phyloP scores from a whole-genome alignment of 805 yeast genomes.

The Candida xyloterini region DNA sequence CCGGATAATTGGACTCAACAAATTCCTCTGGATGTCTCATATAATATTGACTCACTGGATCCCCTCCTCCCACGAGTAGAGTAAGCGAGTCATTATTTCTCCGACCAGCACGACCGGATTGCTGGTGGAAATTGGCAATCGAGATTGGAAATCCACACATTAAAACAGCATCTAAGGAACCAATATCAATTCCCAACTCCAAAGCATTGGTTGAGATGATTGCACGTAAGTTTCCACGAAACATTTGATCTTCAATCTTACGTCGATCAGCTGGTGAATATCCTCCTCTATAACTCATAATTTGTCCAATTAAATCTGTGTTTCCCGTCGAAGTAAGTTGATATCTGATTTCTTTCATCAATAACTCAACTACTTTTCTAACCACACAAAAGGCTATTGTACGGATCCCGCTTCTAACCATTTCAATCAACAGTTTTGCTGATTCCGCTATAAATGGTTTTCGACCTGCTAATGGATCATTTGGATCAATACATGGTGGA shows the following conservation, averaged over 20 bases:
- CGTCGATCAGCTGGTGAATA: slow-evolving; percentile 85
- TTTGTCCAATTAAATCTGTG: slow-evolving; percentile 50
- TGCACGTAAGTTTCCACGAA: slow-evolving; percentile 78
- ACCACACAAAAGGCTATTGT: slow-evolving; percentile 90
- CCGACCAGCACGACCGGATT: slow-evolving; percentile 96
- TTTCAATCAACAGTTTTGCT: slow-evolving; percentile 65
- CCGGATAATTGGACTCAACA: slow-evolving; percentile 52
- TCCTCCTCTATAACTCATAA: slow-evolving; percentile 95
- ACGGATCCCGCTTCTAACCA: slow-evolving; percentile 62
- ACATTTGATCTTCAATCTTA: slow-evolving; percentile 85
- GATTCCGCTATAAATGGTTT: slow-evolving; percentile 72
- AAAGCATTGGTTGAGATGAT: slow-evolving; percentile 93
- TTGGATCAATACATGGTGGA: slow-evolving; percentile 66
- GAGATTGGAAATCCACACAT: slow-evolving; percentile 92
- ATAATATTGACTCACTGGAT: slow-evolving; percentile 85
- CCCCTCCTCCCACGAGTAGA: slow-evolving; percentile 73
- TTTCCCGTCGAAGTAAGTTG: slow-evolving; percentile 44
- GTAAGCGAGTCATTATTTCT: slow-evolving; percentile 83
- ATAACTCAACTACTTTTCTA: slow-evolving; percentile 77
- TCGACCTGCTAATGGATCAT: slow-evolving; percentile 57
- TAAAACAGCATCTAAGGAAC: slow-evolving; percentile 86
- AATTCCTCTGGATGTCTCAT: slow-evolving; percentile 65
- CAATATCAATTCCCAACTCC: slow-evolving; percentile 94
- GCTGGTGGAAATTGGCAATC: slow-evolving; percentile 86
- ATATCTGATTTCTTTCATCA: slow-evolving; percentile 80